Percentiles rank a stretch among this genome's conserved stretches.
Conservation (phyloP, 1,139 yeast genomes). For the Yamadazyma jaroonii region DNA sequence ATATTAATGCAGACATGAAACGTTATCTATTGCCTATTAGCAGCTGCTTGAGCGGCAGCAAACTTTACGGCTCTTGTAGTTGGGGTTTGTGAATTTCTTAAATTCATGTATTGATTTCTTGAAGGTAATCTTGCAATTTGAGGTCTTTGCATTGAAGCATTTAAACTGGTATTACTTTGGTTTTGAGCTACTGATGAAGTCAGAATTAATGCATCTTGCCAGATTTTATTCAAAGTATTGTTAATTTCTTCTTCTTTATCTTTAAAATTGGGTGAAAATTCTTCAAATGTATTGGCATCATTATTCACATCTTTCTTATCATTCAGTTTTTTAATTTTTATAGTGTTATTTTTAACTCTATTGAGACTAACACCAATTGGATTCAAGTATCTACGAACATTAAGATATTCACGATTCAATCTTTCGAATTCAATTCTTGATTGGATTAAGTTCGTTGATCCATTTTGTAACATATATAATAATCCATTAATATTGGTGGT, state of each 20-base stretch:
- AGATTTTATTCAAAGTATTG: constrained; percentile 26
- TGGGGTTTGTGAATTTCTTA: constrained; percentile 27
- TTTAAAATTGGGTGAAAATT: constrained; percentile 30
- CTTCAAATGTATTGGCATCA: constrained; percentile 33
- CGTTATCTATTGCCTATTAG: constrained; percentile 3
- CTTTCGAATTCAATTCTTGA: constrained; percentile 75
- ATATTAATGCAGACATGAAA: constrained; percentile 8
- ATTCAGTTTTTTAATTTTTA: constrained; percentile 19
- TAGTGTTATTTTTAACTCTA: constrained; percentile 32
- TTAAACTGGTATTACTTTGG: constrained; percentile 1
- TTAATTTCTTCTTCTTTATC: constrained; percentile 32
- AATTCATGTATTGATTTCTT: constrained; percentile 18
- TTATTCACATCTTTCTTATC: constrained; percentile 17
- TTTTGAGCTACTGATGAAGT: constrained; percentile 12
- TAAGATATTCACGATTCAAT: constrained; percentile 68
- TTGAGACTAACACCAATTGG: constrained; percentile 66
- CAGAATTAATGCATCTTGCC: constrained; percentile 42
- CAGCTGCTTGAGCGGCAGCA: constrained; percentile 18
- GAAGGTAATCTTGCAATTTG: constrained; percentile 26
- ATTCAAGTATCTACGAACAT: constrained; percentile 64
- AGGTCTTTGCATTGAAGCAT: constrained; percentile 19
- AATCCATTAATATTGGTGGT: constrained; percentile 29
- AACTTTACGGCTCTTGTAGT: constrained; percentile 40
- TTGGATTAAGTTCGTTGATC: constrained; percentile 51
- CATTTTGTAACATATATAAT: constrained; percentile 30